Evolutionary conservation across 208 protist genomes (phyloP).

Genomic region (Acanthamoeba triangularis): DNA sequence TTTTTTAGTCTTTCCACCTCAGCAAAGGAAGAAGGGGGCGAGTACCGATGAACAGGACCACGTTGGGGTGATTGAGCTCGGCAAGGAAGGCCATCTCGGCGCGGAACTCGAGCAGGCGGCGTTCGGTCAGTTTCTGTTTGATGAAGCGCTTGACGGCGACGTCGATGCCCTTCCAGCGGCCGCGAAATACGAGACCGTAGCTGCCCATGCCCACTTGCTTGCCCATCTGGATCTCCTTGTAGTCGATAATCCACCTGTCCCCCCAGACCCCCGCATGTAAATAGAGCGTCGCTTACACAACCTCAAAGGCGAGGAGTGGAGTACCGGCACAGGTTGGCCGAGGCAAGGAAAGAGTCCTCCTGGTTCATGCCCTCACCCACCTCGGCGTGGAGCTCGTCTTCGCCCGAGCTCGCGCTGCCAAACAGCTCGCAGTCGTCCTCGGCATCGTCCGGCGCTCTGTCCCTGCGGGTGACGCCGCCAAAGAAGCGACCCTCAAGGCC

Average conservation of each 20-base stretch:
- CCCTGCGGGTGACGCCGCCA: neutral
- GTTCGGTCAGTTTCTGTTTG: constrained; percentile 67
- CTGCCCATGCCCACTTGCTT: constrained; percentile 65
- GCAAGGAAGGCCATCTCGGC: constrained; percentile 63
- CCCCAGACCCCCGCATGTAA: no score
- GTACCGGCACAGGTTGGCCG: constrained; percentile 37
- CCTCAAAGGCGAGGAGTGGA: no score
- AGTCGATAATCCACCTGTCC: constrained; percentile 68
- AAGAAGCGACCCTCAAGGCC: constrained; percentile 59
- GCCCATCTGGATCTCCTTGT: constrained; percentile 56
- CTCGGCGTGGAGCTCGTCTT: no score
- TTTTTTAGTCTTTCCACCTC: no score
- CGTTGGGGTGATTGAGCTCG: constrained; percentile 67
- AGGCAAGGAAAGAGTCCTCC: constrained; percentile 3
- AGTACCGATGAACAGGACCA: constrained; percentile 65
- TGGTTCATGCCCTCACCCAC: neutral
- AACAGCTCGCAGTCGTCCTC: no score
- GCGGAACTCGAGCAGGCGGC: constrained; percentile 49
- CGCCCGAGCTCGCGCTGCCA: no score
- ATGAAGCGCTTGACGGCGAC: constrained; percentile 77
- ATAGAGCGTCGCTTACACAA: no score
- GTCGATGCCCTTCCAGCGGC: constrained; percentile 68
- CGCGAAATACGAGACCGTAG: constrained; percentile 37
- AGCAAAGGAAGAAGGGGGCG: neutral
- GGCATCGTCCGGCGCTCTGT: no score